Evolutionary conservation across 176 grass and related monocot species (phyloP), one percentile per base, ranked within the genome.

Genomic region (Carex parvula): DNA sequence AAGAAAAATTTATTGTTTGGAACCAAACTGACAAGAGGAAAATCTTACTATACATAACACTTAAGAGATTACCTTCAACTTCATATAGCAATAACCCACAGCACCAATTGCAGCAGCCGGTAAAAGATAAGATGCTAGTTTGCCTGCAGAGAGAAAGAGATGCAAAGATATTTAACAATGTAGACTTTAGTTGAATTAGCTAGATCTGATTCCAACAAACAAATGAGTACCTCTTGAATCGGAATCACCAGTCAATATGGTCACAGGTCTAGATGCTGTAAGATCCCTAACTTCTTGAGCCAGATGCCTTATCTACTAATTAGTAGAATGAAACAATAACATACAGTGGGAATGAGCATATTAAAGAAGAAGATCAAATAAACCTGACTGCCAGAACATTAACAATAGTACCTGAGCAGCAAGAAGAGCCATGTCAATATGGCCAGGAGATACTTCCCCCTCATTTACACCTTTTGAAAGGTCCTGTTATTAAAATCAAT

Each of bases 31-130:
- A 21, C 37, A 52, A 22, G 52, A 29, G 8, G 4, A 76, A 16
- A 17, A 17, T 52, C 11, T 22, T 52, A 75, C 44, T 15, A 82
- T 50, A 83, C 29, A 64, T 17, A 79, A 6, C 52, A 85, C 14
- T 84, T 20, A 71, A 66, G 52, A 89, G 77, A 71, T 85, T 94
- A 88, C 95, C 91, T 95, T 98, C 90, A 89, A 98, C 90, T 92
- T 92, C 91, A 98, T 92, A n/a, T 98, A 98, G 84, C 91, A 98
- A 90, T 98, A 98, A 69, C 95, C 95, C 60, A 93, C 79, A 79
- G 91, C 87, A 84, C 95, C 95, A 93, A 98, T 76, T 83, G 95
- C 88, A 81, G 92, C 91, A 77, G 92, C 92, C 62, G 95, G 95
- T 33, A 98, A 84, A 91, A 98, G 89, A 87, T 91, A 98, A 22